Evolutionary conservation across 2,329 filamentous ascomycete species (phyloP), one percentile per base, ranked within the genome.

Genomic region (Ascochyta lentis): DNA sequence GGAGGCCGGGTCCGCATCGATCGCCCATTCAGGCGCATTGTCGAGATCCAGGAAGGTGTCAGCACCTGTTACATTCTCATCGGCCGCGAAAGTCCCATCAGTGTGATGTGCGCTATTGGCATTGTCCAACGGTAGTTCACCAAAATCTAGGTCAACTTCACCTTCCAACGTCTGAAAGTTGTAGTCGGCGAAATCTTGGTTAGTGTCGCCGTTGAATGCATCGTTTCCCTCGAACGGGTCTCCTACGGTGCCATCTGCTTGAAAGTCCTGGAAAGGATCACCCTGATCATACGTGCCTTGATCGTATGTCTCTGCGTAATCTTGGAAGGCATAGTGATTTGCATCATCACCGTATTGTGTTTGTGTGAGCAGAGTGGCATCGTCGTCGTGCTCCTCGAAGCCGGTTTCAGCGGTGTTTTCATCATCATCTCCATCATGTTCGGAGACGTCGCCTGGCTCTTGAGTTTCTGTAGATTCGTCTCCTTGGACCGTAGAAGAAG

Each of bases 401-500:
- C 39, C 45, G 38, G 34, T 39, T 12, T 57, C 50, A 40, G 24
- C 26, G 9, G 39, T 37, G 24, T 54, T 52, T 38, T 44, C 53
- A 31, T 60, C 40, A 40, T 24, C 40, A 12, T 24, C 35, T 35
- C 46, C 45, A 10, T 60, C 57, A 24, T 53, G 24, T 31, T 58
- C 50, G 24, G 44, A 29, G 8, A 47, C 35, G 8, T 58, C 26
- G 15, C 22, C 43, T 31, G 52, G 24, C 6, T 56, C 58, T 33
- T 64, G 55, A n/a, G 33, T 48, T n/a, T 59, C 56, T n/a, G 49
- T 55, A 10, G 59, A 31, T 6, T 69, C 64, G 34, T 75, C 73
- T 33, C 68, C 73, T 56, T 72, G 69, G 5, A 76, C 62, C 4
- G 73, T 76, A 15, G 68, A 66, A 26, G 74, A 73, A 19, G 65